Percentiles rank a stretch among this genome's conserved stretches.
phyloP scores from a whole-genome alignment of 108 stramenopile species.

The Fragilaria radians region DNA sequence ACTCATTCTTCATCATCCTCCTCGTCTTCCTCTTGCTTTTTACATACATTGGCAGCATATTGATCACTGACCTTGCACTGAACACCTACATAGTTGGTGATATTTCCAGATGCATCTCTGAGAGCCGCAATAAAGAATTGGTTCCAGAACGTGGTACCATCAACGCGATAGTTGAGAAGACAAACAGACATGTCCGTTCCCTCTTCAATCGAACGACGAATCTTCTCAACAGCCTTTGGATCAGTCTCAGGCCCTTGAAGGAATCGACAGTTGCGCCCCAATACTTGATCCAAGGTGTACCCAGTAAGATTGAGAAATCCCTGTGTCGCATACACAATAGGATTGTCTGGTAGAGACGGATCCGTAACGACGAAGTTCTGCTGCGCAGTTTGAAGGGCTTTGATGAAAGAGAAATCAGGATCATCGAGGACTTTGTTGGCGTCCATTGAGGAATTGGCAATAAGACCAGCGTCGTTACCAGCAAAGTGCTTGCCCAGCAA shows the following conservation, averaged over 20 bases:
- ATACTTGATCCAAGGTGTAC: constrained; percentile 85
- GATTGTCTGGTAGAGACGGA: constrained; percentile 92
- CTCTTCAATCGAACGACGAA: constrained; percentile 84
- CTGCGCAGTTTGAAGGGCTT: constrained; percentile 93
- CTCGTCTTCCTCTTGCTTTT: constrained; percentile 74
- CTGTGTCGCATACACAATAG: constrained; percentile 90
- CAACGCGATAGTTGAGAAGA: constrained; percentile 93
- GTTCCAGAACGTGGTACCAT: constrained; percentile 97
- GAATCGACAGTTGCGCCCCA: constrained; percentile 96
- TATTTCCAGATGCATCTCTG: constrained; percentile 80
- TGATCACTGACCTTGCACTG: constrained; percentile 91
- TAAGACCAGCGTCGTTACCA: constrained; percentile 48
- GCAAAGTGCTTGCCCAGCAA: constrained; percentile 42
- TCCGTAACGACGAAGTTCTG: constrained; percentile 97
- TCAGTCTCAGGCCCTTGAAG: constrained; percentile 93
- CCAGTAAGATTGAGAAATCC: constrained; percentile 93
- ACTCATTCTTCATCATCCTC: constrained; percentile 6
- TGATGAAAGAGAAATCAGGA: constrained; percentile 96
- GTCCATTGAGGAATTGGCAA: constrained; percentile 51
- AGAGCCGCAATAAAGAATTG: constrained; percentile 95
- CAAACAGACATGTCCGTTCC: constrained; percentile 89
- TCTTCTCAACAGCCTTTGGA: constrained; percentile 92
- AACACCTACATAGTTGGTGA: constrained; percentile 97
- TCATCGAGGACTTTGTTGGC: constrained; percentile 92
- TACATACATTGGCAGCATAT: constrained; percentile 81